Conservation (phyloP, 352 stramenopile genomes). For the Globisporangium polare region DNA sequence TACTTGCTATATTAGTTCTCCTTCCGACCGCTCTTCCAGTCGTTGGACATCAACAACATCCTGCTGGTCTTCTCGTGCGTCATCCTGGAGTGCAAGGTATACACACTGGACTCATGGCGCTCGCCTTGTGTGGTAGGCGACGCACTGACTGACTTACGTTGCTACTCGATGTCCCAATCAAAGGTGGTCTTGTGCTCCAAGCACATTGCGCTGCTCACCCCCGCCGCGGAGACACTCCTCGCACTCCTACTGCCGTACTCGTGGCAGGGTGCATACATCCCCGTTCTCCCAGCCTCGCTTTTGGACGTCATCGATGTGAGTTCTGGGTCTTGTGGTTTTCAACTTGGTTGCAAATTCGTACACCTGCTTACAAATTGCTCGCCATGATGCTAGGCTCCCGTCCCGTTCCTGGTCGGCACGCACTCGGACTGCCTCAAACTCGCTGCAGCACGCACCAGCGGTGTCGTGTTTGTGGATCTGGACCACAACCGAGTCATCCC, state of each 20-base stretch:
- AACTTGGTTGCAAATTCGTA: background rate
- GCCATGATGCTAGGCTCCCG: constrained; percentile 59
- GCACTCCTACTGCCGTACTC: constrained; percentile 91
- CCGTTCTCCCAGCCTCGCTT: constrained; percentile 89
- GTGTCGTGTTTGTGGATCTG: constrained; percentile 94
- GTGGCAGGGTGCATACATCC: constrained; percentile 94
- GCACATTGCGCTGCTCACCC: constrained; percentile 86
- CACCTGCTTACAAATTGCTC: background rate
- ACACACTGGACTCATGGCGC: no score
- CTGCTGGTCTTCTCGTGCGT: constrained; percentile 89
- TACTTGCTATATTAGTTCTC: no score
- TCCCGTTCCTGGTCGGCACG: constrained; percentile 93
- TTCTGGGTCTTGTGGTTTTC: background rate
- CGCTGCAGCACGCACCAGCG: constrained; percentile 51
- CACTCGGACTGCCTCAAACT: constrained; percentile 78
- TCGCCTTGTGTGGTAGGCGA: no score
- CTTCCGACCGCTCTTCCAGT: constrained; percentile 91
- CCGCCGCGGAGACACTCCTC: constrained; percentile 89
- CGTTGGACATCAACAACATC: constrained; percentile 90
- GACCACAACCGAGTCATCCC: constrained; percentile 89
- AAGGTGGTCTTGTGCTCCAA: constrained; percentile 91
- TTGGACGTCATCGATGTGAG: constrained; percentile 92
- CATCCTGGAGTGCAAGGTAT: constrained; percentile 86
- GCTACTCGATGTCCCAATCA: background rate
- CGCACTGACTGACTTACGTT: background rate